These are phyloP conservation scores for Cryptosporidium sp. DNA, from an alignment of 169 alveolate genomes.

Conservation along the genomic window DNA sequence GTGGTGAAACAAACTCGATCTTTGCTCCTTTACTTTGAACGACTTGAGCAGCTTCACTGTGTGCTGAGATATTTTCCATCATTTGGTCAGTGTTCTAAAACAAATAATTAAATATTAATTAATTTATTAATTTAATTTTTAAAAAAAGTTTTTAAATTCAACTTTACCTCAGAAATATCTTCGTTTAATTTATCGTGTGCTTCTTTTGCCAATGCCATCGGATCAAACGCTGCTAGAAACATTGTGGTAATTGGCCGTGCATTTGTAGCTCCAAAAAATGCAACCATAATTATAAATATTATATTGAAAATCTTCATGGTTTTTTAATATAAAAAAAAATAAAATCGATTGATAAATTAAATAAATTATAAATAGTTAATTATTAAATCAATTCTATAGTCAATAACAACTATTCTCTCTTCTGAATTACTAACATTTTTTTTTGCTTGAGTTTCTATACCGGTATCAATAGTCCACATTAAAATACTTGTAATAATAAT, in stretches of 20 bases:
- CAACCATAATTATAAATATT: neutral
- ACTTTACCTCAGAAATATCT: conserved; percentile 32
- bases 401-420: neutral
- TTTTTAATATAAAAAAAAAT: neutral
- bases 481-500: neutral
- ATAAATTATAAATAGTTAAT: neutral
- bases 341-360: neutral
- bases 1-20: conserved; percentile 46
- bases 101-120: neutral
- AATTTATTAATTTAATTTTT: neutral
- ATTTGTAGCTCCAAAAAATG: conserved; percentile 16
- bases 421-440: neutral
- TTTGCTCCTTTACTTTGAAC: neutral
- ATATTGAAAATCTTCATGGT: conserved; percentile 31
- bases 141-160: neutral
- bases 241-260: conserved; percentile 39
- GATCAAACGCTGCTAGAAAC: conserved; percentile 70
- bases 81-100: conserved; percentile 24
- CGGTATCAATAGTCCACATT: conserved; percentile 9
- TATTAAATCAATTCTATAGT: too few relatives aligned
- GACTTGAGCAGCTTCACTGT: conserved; percentile 15
- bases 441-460: neutral
- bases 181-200: conserved; percentile 11
- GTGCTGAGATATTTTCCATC: conserved; percentile 24
- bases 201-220: conserved; percentile 27